Percentiles rank a stretch among this genome's conserved stretches.
Evolutionary conservation across 139 green algal genomes (phyloP).

Genomic region (Chlorella sp.): DNA sequence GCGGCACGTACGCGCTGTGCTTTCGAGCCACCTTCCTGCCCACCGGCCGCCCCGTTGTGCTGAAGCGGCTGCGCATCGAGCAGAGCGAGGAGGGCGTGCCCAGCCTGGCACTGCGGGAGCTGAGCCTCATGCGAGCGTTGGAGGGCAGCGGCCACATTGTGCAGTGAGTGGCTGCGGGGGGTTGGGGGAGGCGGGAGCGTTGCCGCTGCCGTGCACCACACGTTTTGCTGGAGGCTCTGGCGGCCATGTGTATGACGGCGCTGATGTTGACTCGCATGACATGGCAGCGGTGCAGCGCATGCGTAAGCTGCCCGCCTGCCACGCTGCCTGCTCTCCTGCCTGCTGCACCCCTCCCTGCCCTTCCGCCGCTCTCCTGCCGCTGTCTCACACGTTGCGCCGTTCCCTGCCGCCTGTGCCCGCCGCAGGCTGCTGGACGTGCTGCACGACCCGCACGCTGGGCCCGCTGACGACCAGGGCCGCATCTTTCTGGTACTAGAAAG

Average conservation of each 20-base stretch:
- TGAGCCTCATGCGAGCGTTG: conserved; percentile 91
- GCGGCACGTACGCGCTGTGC: conserved; percentile 58
- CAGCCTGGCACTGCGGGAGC: conserved; percentile 85
- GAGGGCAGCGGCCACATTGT: conserved; percentile 69
- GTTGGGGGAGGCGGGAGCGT: no score
- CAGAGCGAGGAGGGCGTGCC: conserved; percentile 84
- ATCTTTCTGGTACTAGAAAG: conserved; percentile 76
- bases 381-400: no score
- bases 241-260: no score
- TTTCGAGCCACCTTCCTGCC: conserved; percentile 39
- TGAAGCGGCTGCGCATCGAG: conserved; percentile 67
- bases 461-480: conserved; percentile 34
- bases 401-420: no score
- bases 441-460: conserved; percentile 16
- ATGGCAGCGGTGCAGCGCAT: no score
- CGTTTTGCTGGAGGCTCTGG: no score
- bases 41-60: conserved; percentile 26
- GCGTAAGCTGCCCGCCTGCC: no score
- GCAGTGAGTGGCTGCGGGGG: conserved; percentile 1
- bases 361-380: no score
- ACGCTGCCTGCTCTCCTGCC: not conserved
- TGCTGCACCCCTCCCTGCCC: not conserved
- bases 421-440: conserved; percentile 74
- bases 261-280: no score
- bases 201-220: no score